Evolutionary conservation across 1,284 basidiomycete species (phyloP).

Genomic region (Neonothopanus nambi): DNA sequence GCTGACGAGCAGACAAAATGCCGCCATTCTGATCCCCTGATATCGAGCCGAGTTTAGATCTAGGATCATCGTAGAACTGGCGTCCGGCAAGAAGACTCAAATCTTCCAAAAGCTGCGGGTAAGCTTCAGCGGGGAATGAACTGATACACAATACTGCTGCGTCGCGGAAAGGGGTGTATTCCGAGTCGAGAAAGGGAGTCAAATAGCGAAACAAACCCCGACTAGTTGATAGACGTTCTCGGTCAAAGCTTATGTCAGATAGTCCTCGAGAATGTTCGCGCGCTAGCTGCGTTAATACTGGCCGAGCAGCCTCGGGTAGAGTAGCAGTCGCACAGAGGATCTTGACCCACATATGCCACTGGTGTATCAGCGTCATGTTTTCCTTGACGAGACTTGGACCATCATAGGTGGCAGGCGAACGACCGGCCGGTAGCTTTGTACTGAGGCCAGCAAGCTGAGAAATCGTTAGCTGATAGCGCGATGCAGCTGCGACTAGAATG

Average conservation of each 20-base stretch:
- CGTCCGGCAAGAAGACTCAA: constrained; percentile 78
- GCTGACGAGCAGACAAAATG: constrained; percentile 60
- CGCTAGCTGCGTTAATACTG: constrained; percentile 51
- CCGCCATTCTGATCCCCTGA: constrained; percentile 48
- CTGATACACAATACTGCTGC: constrained; percentile 88
- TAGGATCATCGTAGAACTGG: constrained; percentile 79
- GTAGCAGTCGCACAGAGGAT: constrained; percentile 80
- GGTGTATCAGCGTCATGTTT: constrained; percentile 67
- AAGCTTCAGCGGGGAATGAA: constrained; percentile 76
- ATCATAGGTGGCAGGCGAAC: constrained; percentile 40
- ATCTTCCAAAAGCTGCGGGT: constrained; percentile 83
- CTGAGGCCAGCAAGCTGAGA: constrained; percentile 67
- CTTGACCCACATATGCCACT: constrained; percentile 89
- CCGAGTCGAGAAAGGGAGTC: constrained; percentile 85
- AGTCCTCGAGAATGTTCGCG: constrained; percentile 73
- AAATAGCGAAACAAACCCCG: constrained; percentile 85
- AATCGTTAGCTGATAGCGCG: constrained; percentile 68
- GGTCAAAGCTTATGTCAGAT: constrained; percentile 71
- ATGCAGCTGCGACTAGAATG: constrained; percentile 61
- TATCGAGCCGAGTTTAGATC: constrained; percentile 47
- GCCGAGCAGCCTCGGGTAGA: constrained; percentile 60
- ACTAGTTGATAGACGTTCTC: constrained; percentile 76
- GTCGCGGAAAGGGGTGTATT: constrained; percentile 82
- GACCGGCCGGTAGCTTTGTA: constrained; percentile 46
- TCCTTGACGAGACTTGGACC: constrained; percentile 58